Base-by-base conservation (phyloP, 1,139 yeast species). In the Blastobotrys proliferans region DNA sequence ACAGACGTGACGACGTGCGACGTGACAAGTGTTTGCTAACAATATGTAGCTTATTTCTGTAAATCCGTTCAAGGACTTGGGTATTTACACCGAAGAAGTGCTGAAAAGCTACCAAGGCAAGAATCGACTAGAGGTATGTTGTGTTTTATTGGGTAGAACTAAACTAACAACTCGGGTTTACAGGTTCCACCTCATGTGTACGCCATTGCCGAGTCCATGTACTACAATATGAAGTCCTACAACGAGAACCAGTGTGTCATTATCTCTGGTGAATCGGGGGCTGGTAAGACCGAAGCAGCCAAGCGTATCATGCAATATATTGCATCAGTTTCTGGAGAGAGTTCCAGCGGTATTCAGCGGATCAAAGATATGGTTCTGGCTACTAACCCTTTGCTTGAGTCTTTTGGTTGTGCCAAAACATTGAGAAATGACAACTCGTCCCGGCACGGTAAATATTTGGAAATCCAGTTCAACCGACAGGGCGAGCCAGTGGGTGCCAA, bases 241-340 rank as follows among this genome's bases (percentile, higher is more conserved):
- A 80, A 85, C 45, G 98, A 94, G 58, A 88, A 82, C 62, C 98
- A 94, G 64, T 92, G 98, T 74, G 98, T 94, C 32, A 94, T 94
- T 57, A 94, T 94, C 54, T 87, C 97, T 4, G 99, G 99, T 42
- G 99, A 94, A 64, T 87, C 97, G 1, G 99, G 99, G 49, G 98
- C 99, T 2, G 99, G 99, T 41, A 92, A 92, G 64, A 92, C 98
- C 5, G 98, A 92, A 66, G 97, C 98, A 16, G 98, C 98, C 31
- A 92, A 92, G 68, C 82, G 94, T 60, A 92, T 92, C 66, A 94
- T 94, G 98, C 97, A 94, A 64, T 94, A 94, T 62, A 85, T 94
- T 56, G 96, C 98, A 35, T 81, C 92, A 33, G 96, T 88, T 5
- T 76, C 85, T 3, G 82, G 80, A 17, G 64, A 73, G 21, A 65